phyloP scores from a whole-genome alignment of 169 alveolate genomes.

The Eimeria maxima region DNA sequence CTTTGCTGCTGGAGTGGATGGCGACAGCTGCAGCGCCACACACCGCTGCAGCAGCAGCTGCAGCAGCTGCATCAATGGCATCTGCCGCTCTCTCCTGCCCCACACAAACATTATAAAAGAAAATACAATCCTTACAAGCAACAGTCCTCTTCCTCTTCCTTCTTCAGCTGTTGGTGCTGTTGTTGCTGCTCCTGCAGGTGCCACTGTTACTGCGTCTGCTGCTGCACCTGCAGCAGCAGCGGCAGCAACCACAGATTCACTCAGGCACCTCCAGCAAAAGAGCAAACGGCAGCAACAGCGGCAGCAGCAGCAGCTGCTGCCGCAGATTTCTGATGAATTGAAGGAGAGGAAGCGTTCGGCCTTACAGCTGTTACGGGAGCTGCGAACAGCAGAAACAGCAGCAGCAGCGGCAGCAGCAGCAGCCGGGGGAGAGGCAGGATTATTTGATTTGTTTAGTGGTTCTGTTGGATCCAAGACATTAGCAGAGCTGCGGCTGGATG shows the following conservation, averaged over 20 bases:
- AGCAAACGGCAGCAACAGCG: neutral
- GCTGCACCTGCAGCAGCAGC: neutral
- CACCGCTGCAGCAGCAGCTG: neutral
- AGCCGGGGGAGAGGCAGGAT: neutral
- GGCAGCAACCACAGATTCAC: neutral
- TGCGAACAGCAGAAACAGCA: neutral
- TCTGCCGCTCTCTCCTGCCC: no score
- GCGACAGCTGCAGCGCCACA: neutral
- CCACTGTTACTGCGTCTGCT: neutral
- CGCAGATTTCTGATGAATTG: neutral
- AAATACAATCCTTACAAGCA: no score
- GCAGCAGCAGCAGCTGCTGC: neutral
- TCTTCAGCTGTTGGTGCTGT: neutral
- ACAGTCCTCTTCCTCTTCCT: no score
- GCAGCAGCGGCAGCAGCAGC: slow-evolving; percentile 51
- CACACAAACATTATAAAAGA: no score
- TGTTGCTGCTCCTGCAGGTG: neutral
- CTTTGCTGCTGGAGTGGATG: neutral
- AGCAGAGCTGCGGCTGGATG: neutral
- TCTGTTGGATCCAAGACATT: neutral
- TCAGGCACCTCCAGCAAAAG: neutral
- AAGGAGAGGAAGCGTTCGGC: neutral
- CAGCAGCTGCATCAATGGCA: slow-evolving; percentile 24
- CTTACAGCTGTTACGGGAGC: neutral
- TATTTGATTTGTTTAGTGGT: neutral